These are phyloP conservation scores for Perkinsus olseni DNA, from an alignment of 169 alveolate genomes.

Conservation along the genomic window DNA sequence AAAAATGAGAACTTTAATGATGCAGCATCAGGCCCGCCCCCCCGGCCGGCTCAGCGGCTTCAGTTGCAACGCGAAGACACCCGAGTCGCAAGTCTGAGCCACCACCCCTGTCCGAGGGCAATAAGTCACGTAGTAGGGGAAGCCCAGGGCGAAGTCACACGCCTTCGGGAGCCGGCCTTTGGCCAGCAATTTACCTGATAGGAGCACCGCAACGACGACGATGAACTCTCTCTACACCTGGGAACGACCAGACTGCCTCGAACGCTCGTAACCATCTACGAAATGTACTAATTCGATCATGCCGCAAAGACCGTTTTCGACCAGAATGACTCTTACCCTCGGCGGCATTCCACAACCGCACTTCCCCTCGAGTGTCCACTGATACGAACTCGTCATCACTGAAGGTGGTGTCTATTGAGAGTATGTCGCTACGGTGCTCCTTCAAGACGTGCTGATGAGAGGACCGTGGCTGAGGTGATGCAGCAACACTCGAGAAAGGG, in stretches of 20 bases:
- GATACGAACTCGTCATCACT: not conserved
- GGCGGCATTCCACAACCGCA: not conserved
- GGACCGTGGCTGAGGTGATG: not conserved
- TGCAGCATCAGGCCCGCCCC: not conserved
- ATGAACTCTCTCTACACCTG: too few species aligned
- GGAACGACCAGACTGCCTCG: too few species aligned
- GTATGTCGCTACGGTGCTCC: not conserved
- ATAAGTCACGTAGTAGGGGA: not conserved
- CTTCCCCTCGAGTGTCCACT: not conserved
- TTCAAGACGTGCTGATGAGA: not conserved
- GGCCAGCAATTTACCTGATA: not conserved
- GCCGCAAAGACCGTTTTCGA: too few species aligned
- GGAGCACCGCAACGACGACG: not conserved
- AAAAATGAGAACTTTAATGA: not conserved
- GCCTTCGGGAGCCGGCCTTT: not conserved
- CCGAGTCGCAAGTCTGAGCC: not conserved
- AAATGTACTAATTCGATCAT: too few species aligned
- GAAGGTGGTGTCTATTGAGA: not conserved
- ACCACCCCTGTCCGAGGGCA: not conserved
- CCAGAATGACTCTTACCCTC: not conserved
- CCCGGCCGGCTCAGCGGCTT: not conserved
- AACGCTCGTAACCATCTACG: too few species aligned
- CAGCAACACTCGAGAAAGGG: not conserved
- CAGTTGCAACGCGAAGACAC: not conserved
- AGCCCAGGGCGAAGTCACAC: not conserved